These are phyloP conservation scores for Tolypocladium guangdongense DNA, from an alignment of 2,329 filamentous ascomycete species.

Conservation along the genomic window DNA sequence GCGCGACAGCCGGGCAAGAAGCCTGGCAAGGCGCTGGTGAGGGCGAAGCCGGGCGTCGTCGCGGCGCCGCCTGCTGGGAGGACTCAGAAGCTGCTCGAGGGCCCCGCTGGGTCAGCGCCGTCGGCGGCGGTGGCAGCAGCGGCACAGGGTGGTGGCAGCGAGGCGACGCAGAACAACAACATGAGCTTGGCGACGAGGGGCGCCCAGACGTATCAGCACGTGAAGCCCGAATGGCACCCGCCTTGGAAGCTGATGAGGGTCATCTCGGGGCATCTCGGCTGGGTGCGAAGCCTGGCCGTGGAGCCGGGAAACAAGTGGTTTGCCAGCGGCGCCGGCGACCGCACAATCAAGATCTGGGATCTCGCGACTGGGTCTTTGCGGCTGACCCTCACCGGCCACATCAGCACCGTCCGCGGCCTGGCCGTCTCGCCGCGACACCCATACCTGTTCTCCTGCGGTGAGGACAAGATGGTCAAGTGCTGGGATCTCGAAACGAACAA, in stretches of 20 bases:
- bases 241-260: constrained; percentile 99
- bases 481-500: constrained; percentile 99
- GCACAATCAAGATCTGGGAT: constrained; percentile 99
- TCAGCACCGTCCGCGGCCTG: constrained; percentile 83
- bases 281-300: constrained; percentile 81
- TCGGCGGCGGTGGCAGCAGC: constrained; percentile 22
- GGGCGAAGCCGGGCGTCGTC: constrained; percentile 26
- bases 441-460: constrained; percentile 93
- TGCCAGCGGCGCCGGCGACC: constrained; percentile 85
- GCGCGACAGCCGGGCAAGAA: constrained; percentile 58
- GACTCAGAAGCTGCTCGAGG: constrained; percentile 28
- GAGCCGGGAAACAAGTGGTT: constrained; percentile 98
- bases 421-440: constrained; percentile 90
- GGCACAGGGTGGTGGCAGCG: constrained; percentile 7
- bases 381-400: constrained; percentile 85
- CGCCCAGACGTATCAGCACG: constrained; percentile 21
- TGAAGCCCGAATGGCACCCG: constrained; percentile 88
- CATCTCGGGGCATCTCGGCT: constrained; percentile 90
- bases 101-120: constrained; percentile 23
- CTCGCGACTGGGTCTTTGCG: constrained; percentile 75
- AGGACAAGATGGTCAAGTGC: constrained; percentile 99
- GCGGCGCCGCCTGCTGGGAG: constrained; percentile 28
- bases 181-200: constrained; percentile 22
- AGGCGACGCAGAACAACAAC: constrained; percentile 10
- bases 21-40: constrained; percentile 14